Conservation (phyloP, 768 basidiomycete species). For the Filobasidium wieringae region DNA sequence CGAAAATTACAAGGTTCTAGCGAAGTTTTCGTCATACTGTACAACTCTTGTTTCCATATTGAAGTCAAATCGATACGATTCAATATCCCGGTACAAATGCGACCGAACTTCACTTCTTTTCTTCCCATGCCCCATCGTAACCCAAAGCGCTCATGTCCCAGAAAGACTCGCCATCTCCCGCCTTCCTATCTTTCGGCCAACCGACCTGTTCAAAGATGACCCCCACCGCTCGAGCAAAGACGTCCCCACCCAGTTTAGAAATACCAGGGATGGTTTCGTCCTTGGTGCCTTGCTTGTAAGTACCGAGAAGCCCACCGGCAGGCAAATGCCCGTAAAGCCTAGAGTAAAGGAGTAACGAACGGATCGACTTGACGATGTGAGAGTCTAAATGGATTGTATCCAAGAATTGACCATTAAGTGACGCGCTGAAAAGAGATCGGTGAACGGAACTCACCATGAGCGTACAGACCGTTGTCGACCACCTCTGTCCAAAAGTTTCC, state of each 20-base stretch:
- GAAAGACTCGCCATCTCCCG: conserved; percentile 16
- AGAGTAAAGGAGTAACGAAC: conserved; percentile 19
- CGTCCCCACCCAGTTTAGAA: conserved; percentile 18
- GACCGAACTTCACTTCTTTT: background rate
- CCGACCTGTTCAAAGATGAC: conserved; percentile 23
- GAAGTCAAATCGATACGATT: background rate
- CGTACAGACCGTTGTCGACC: conserved; percentile 19
- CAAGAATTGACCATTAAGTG: background rate
- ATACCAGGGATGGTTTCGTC: conserved; percentile 21
- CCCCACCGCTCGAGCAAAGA: conserved; percentile 24
- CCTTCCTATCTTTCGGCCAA: conserved; percentile 19
- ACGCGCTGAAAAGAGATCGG: background rate
- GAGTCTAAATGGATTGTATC: conserved; percentile 15
- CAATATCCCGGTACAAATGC: background rate
- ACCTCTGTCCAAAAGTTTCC: conserved; percentile 23
- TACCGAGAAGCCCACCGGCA: conserved; percentile 16
- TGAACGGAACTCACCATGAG: conserved; percentile 16
- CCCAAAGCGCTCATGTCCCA: conserved; percentile 25
- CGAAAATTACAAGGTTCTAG: background rate
- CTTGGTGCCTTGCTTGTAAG: conserved; percentile 1
- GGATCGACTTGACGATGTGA: conserved; percentile 26
- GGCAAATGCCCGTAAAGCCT: conserved; percentile 15
- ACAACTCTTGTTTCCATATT: background rate
- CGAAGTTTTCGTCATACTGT: background rate
- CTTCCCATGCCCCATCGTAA: conserved; percentile 26